Percentiles rank a stretch among this genome's conserved stretches.
These are phyloP conservation scores for Trichoderma atrobrunneum DNA, from an alignment of 2,329 filamentous ascomycete genomes.

Conservation along the genomic window DNA sequence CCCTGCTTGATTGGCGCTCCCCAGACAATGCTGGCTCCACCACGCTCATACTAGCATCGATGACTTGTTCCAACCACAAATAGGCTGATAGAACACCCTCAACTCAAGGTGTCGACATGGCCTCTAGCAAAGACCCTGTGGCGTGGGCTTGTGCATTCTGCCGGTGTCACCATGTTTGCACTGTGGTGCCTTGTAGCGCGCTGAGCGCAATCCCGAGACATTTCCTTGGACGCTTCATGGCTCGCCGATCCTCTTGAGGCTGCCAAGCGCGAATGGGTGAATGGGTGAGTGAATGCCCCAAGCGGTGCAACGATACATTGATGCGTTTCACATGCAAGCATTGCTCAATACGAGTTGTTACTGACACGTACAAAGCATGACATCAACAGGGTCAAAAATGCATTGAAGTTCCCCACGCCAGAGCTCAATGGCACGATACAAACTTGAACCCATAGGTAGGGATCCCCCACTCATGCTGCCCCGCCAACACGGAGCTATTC, in stretches of 20 bases:
- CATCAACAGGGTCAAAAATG: background rate
- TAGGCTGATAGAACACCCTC: background rate
- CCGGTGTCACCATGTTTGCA: background rate
- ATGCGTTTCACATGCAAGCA: background rate
- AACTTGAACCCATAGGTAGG: background rate
- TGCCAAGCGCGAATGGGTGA: background rate
- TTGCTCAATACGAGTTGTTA: background rate
- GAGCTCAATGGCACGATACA: background rate
- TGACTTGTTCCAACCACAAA: background rate
- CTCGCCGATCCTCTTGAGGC: background rate
- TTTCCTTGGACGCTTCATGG: background rate
- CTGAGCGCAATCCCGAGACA: background rate
- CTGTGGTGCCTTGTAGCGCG: background rate
- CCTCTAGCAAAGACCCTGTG: background rate
- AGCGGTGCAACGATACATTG: background rate
- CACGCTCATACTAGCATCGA: background rate
- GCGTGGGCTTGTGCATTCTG: background rate
- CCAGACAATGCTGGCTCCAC: conserved; percentile 1
- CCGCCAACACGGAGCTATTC: conserved; percentile 2
- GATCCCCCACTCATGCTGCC: conserved; percentile 8
- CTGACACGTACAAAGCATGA: background rate
- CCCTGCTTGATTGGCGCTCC: conserved; percentile 22
- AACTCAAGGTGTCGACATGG: background rate
- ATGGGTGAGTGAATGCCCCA: background rate
- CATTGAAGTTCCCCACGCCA: background rate